Percentiles rank a stretch among this genome's conserved stretches.
phyloP scores from a whole-genome alignment of 1,284 basidiomycete species.

The Boletus calvinii region DNA sequence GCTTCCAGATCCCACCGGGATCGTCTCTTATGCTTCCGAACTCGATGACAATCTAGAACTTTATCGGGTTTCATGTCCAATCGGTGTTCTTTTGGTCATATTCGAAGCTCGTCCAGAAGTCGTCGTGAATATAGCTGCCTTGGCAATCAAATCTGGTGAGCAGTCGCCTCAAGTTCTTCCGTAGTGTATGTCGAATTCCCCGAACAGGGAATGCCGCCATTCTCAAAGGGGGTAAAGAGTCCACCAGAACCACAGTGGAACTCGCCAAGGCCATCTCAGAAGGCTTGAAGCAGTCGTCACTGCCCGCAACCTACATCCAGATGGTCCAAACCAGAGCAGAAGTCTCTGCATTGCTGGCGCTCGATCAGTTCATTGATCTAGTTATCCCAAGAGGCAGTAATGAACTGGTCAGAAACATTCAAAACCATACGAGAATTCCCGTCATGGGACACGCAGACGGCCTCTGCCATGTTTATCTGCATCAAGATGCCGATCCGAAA shows the following conservation, averaged over 20 bases:
- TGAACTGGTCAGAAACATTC: constrained; percentile 84
- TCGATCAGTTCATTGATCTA: constrained; percentile 93
- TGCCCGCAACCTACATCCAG: constrained; percentile 86
- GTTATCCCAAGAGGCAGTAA: constrained; percentile 97
- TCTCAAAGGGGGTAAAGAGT: constrained; percentile 96
- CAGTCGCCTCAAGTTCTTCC: constrained; percentile 5
- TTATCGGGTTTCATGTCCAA: constrained; percentile 94
- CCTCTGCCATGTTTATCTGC: constrained; percentile 87
- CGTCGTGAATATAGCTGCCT: constrained; percentile 93
- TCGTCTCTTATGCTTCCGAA: constrained; percentile 84
- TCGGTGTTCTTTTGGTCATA: constrained; percentile 95
- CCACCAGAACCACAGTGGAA: constrained; percentile 71
- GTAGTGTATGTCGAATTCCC: constrained; percentile 4
- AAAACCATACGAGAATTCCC: constrained; percentile 88
- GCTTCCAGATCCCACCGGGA: constrained; percentile 85
- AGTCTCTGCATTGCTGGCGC: constrained; percentile 80
- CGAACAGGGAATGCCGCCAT: constrained; percentile 87
- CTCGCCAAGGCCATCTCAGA: constrained; percentile 79
- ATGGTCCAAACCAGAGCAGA: constrained; percentile 91
- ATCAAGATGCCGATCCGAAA: constrained; percentile 73
- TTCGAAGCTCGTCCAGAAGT: constrained; percentile 99
- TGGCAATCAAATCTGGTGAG: constrained; percentile 95
- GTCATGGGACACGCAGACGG: constrained; percentile 99
- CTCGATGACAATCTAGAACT: constrained; percentile 87
- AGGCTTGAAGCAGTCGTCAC: constrained; percentile 70